These are phyloP conservation scores for Penicillium expansum DNA, from an alignment of 2,329 filamentous ascomycete genomes.

Conservation along the genomic window DNA sequence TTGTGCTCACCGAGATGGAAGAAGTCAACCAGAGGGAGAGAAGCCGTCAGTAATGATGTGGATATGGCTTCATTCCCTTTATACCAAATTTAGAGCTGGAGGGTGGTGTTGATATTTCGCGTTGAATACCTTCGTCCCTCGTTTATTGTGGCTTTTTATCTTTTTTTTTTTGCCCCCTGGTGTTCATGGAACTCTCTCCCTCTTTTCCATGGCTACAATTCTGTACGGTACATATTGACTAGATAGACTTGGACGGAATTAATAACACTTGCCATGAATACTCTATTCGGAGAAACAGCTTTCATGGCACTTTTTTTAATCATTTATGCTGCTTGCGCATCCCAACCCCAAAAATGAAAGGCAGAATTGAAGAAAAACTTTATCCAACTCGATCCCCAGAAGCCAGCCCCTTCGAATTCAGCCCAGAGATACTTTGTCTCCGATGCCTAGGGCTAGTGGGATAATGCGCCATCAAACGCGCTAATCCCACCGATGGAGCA, in stretches of 20 bases:
- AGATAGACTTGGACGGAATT: conserved; percentile 9
- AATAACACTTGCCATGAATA: not conserved
- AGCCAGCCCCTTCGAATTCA: conserved; percentile 14
- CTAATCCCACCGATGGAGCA: conserved; percentile 12
- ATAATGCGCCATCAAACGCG: conserved; percentile 27
- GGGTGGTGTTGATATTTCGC: conserved; percentile 2
- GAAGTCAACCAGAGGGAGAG: conserved; percentile 49
- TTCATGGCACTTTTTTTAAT: not conserved
- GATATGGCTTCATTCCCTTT: conserved; percentile 1
- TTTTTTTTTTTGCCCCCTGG: not conserved
- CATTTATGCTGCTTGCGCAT: not conserved
- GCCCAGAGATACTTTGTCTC: conserved; percentile 26
- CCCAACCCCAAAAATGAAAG: not conserved
- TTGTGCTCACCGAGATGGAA: conserved; percentile 65
- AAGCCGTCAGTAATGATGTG: conserved; percentile 6
- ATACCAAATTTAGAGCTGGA: conserved; percentile 11
- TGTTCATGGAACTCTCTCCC: not conserved
- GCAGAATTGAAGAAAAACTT: not conserved
- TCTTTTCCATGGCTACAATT: not conserved
- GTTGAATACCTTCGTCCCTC: not conserved
- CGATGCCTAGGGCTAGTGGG: conserved; percentile 25
- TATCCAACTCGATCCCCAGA: conserved; percentile 6
- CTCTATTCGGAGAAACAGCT: not conserved
- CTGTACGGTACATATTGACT: conserved; percentile 10
- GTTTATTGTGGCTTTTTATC: not conserved